Evolutionary conservation across 768 basidiomycete genomes (phyloP).

Genomic region (Tubosaeta sp.): DNA sequence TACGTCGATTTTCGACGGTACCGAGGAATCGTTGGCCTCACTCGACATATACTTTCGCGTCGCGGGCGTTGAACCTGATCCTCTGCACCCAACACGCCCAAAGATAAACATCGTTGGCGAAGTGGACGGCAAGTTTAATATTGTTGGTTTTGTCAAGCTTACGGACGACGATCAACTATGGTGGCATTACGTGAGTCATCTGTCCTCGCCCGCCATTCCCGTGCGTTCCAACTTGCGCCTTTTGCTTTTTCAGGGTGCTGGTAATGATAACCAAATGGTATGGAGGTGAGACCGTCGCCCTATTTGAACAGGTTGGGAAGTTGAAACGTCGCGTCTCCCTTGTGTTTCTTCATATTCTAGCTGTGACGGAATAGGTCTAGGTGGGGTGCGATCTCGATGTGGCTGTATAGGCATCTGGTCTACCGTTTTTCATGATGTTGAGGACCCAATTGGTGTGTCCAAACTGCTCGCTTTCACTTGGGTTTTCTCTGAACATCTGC

Average conservation of each 20-base stretch:
- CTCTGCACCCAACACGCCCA: conserved; percentile 46
- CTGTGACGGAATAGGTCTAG: conserved; percentile 59
- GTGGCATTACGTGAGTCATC: conserved; percentile 57
- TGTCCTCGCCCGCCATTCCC: neutral
- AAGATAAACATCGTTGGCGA: conserved; percentile 51
- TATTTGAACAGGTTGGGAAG: neutral
- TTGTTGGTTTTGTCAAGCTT: conserved; percentile 53
- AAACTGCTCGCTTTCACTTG: neutral
- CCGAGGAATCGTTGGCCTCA: conserved; percentile 49
- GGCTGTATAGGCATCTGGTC: conserved; percentile 58
- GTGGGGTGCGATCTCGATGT: conserved; percentile 52
- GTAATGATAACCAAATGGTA: conserved; percentile 47
- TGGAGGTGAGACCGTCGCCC: conserved; percentile 45
- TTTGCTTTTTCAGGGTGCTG: conserved; percentile 38
- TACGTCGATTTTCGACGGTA: conserved; percentile 45
- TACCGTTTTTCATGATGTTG: conserved; percentile 41
- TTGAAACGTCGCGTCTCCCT: neutral
- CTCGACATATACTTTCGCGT: conserved; percentile 46
- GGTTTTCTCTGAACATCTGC: neutral
- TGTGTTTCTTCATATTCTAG: conserved; percentile 28
- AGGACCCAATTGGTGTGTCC: conserved; percentile 44
- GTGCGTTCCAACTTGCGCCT: conserved; percentile 5
- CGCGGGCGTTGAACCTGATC: conserved; percentile 39
- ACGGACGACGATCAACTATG: conserved; percentile 54
- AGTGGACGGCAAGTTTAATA: conserved; percentile 44